These are phyloP conservation scores for Fusarium nanum DNA, from an alignment of 2,329 filamentous ascomycete species.

Conservation along the genomic window DNA sequence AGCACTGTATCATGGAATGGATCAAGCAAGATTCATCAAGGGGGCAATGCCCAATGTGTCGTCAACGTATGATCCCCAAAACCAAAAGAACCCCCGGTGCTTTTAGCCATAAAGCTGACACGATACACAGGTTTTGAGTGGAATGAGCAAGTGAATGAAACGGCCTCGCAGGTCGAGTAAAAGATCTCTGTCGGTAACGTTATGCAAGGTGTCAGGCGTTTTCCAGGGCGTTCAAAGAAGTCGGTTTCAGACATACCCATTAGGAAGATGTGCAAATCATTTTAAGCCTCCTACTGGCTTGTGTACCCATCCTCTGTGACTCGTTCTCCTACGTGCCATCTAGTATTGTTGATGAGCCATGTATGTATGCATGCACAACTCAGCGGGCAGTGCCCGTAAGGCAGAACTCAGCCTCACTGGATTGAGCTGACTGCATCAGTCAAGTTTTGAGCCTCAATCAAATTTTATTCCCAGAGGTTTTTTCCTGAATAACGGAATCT, in stretches of 20 bases:
- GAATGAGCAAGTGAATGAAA: conserved; percentile 53
- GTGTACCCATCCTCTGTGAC: conserved; percentile 2
- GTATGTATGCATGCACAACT: conserved; percentile 11
- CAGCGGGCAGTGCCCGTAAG: conserved; percentile 3
- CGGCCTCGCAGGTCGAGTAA: conserved; percentile 48
- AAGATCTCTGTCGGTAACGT: conserved; percentile 13
- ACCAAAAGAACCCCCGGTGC: background rate
- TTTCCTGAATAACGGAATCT: background rate
- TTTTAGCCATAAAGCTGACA: conserved; percentile 10
- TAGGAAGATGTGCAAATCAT: conserved; percentile 4
- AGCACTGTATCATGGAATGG: conserved; percentile 98
- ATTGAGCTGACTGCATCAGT: conserved; percentile 1
- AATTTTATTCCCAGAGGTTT: background rate
- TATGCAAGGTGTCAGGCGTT: conserved; percentile 40
- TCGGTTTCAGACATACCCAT: conserved; percentile 20
- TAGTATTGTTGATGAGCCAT: conserved; percentile 3
- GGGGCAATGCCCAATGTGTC: conserved; percentile 97
- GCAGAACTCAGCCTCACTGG: conserved; percentile 22
- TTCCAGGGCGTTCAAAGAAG: conserved; percentile 27
- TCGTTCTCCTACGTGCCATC: background rate
- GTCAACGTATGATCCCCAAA: conserved; percentile 75
- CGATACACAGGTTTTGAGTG: conserved; percentile 55
- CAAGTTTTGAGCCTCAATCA: conserved; percentile 22
- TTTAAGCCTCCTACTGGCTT: conserved; percentile 11
- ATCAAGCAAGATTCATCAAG: conserved; percentile 94